Conservation (phyloP, 345 rosid genomes). For the Geranium rotundifolium region DNA sequence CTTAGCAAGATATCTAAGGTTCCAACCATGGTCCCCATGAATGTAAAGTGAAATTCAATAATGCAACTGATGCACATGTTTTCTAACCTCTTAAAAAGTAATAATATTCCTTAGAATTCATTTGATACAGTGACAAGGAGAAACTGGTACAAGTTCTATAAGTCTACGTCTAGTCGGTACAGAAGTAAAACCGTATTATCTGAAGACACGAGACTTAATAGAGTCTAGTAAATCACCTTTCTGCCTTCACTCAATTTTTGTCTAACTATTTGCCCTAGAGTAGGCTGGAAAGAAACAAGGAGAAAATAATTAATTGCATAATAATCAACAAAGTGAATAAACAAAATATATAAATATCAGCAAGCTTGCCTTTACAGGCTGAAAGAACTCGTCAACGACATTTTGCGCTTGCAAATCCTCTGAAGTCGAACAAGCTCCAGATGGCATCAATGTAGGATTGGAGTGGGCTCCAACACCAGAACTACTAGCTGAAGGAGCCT, state of each 20-base stretch:
- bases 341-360: background rate
- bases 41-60: too few species aligned
- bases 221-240: constrained; percentile 36
- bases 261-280: constrained; percentile 71
- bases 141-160: background rate
- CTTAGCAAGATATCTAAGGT: too few species aligned
- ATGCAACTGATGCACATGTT: background rate
- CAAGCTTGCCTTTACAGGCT: constrained; percentile 53
- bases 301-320: background rate
- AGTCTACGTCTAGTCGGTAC: background rate
- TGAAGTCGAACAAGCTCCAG: constrained; percentile 34
- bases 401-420: constrained; percentile 57
- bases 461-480: constrained; percentile 37
- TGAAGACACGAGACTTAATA: background rate
- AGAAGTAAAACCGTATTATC: background rate
- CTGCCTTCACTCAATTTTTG: constrained; percentile 89
- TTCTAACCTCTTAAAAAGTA: background rate
- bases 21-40: too few species aligned
- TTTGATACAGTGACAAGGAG: background rate
- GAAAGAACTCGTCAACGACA: constrained; percentile 73
- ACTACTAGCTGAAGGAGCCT: constrained; percentile 34
- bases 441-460: constrained; percentile 22
- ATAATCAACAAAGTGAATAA: constrained; percentile 1
- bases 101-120: background rate
- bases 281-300: constrained; percentile 35